These are phyloP conservation scores for Fusarium graminum DNA, from an alignment of 2,329 filamentous ascomycete genomes.

Conservation along the genomic window DNA sequence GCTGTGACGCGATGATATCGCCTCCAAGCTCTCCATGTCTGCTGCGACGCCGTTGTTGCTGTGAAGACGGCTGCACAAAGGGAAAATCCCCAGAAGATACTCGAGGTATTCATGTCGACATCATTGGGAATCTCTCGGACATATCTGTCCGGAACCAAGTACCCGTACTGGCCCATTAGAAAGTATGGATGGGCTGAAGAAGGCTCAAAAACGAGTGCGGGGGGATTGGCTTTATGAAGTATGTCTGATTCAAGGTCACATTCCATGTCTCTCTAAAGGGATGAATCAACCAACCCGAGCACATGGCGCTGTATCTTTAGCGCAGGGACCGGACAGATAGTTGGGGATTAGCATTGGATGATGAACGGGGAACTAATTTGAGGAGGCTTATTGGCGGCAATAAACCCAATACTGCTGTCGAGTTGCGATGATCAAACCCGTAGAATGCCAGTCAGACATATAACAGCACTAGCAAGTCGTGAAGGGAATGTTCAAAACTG, in stretches of 20 bases:
- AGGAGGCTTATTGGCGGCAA: too few relatives aligned
- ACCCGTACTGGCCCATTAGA: constrained; percentile 42
- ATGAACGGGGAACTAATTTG: too few relatives aligned
- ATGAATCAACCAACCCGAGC: background rate
- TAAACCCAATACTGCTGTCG: too few relatives aligned
- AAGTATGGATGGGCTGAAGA: background rate
- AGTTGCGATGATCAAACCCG: too few relatives aligned
- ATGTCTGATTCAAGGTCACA: background rate
- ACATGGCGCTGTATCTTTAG: background rate
- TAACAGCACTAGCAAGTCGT: background rate
- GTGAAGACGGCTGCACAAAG: constrained; percentile 38
- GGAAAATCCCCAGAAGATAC: constrained; percentile 47
- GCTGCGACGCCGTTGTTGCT: constrained; percentile 14
- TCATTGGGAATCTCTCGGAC: constrained; percentile 39
- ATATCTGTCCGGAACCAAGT: constrained; percentile 43
- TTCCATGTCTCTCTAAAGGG: background rate
- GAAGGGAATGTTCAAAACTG: accelerated
- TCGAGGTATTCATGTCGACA: constrained; percentile 44
- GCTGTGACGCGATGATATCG: constrained; percentile 24
- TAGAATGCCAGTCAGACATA: background rate
- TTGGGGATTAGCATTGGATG: too few relatives aligned
- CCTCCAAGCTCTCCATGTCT: constrained; percentile 36
- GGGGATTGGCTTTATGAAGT: background rate
- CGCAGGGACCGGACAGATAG: background rate
- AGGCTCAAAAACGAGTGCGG: background rate